phyloP scores from a whole-genome alignment of 2,329 filamentous ascomycete genomes.

The Epichloe coenophiala region DNA sequence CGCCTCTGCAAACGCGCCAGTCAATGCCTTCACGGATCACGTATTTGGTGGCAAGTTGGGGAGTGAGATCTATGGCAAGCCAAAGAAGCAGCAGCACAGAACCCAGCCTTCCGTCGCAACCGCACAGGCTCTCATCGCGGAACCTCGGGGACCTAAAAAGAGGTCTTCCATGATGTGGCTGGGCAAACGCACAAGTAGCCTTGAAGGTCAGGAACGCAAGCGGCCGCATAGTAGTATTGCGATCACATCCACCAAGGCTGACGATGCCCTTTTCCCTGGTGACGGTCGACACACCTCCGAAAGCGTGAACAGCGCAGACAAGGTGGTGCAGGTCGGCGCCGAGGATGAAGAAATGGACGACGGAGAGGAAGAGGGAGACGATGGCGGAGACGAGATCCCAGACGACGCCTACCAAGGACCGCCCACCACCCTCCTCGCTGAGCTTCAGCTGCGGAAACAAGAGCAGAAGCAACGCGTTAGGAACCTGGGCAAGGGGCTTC shows the following conservation, averaged over 20 bases:
- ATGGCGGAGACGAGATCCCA: slow-evolving; percentile 27
- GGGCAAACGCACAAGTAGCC: slow-evolving; percentile 23
- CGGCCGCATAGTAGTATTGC: slow-evolving; percentile 13
- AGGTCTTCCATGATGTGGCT: slow-evolving; percentile 36
- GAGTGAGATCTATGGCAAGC: slow-evolving; percentile 56
- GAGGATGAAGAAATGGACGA: slow-evolving; percentile 15
- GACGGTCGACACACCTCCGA: neutral
- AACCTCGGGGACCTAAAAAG: slow-evolving; percentile 29
- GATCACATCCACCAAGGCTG: slow-evolving; percentile 4
- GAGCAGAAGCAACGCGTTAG: slow-evolving; percentile 67
- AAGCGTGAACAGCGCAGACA: slow-evolving; percentile 5
- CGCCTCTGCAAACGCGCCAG: slow-evolving; percentile 75
- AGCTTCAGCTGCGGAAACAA: slow-evolving; percentile 80
- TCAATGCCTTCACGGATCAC: slow-evolving; percentile 85
- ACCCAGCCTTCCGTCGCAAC: slow-evolving; percentile 17
- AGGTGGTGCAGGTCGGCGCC: slow-evolving; percentile 5
- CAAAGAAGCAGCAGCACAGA: slow-evolving; percentile 35
- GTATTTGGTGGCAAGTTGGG: slow-evolving; percentile 66
- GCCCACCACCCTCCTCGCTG: slow-evolving; percentile 83
- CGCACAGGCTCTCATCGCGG: slow-evolving; percentile 10
- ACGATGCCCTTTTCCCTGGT: slow-evolving; percentile 10
- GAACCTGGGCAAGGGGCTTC: slow-evolving; percentile 44
- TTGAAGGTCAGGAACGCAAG: slow-evolving; percentile 16
- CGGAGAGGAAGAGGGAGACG: slow-evolving; percentile 25
- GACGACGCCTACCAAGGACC: slow-evolving; percentile 48